Percentiles rank a stretch among this genome's conserved stretches.
phyloP scores from a whole-genome alignment of 495 filamentous ascomycete species.

The Xylaria bambusicola region DNA sequence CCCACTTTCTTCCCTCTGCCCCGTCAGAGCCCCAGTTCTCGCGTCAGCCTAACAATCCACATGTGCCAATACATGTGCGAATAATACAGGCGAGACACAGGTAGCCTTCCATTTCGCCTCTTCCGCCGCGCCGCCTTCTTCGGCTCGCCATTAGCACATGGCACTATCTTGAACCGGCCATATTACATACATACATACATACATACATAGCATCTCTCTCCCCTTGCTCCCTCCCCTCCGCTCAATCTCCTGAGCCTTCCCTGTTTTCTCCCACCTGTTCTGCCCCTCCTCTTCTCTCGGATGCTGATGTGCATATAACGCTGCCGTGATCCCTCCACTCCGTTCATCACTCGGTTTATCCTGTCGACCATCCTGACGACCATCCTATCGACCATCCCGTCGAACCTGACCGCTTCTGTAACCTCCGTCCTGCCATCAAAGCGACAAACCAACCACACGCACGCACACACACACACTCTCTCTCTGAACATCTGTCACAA shows the following conservation, averaged over 20 bases:
- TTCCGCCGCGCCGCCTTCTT: not conserved
- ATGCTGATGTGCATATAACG: conserved; percentile 16
- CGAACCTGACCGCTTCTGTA: not conserved
- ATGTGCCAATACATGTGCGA: too few relatives aligned
- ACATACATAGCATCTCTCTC: not conserved
- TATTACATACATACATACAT: not conserved
- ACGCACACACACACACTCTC: too few relatives aligned
- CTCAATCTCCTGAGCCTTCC: not conserved
- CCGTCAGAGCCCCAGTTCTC: conserved; percentile 14
- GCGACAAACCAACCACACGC: too few relatives aligned
- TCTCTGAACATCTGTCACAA: conserved; percentile 1
- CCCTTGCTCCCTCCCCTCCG: not conserved
- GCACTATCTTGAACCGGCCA: too few relatives aligned
- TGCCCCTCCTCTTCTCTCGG: not conserved
- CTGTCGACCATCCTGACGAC: too few relatives aligned
- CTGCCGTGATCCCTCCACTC: conserved; percentile 9
- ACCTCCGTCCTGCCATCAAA: not conserved
- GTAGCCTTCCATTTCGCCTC: conserved; percentile 15
- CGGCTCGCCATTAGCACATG: too few relatives aligned
- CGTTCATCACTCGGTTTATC: not conserved
- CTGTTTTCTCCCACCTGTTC: not conserved
- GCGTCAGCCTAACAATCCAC: conserved; percentile 23
- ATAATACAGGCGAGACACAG: too few relatives aligned
- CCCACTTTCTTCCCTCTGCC: too few relatives aligned
- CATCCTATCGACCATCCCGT: conserved; percentile 6